Evolutionary conservation across 306 rosid species (phyloP).

Genomic region (Begonia fuchsioides): DNA sequence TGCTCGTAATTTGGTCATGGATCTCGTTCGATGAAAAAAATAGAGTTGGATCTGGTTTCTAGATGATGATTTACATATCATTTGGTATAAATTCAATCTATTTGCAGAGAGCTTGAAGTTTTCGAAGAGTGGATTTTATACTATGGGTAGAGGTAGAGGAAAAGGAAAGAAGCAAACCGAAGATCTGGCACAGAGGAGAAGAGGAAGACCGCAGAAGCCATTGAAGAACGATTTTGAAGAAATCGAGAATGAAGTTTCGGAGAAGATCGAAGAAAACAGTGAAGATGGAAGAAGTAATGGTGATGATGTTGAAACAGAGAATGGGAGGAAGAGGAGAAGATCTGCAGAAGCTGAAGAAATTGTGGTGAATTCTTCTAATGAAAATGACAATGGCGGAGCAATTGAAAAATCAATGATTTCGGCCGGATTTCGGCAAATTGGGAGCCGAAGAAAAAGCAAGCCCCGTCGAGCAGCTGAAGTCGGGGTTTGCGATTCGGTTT

Average conservation of each 20-base stretch:
- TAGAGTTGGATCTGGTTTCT: too few relatives aligned
- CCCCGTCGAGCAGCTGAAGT: slow-evolving; percentile 92
- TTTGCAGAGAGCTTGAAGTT: neutral
- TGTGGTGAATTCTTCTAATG: slow-evolving; percentile 20
- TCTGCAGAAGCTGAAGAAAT: slow-evolving; percentile 25
- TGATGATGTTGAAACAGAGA: slow-evolving; percentile 27
- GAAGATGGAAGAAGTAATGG: slow-evolving; percentile 10
- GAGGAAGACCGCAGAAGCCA: neutral
- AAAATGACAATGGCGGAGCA: slow-evolving; percentile 21
- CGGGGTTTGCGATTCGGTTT: slow-evolving; percentile 21
- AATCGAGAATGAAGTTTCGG: neutral
- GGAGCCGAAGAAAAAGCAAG: slow-evolving; percentile 77
- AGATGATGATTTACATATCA: too few relatives aligned
- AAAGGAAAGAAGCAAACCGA: slow-evolving; percentile 1
- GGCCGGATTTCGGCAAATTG: slow-evolving; percentile 59
- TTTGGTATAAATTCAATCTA: neutral
- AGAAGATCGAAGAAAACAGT: neutral
- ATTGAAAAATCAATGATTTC: slow-evolving; percentile 29
- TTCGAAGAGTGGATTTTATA: neutral
- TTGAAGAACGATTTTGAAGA: neutral
- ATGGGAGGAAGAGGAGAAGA: slow-evolving; percentile 41
- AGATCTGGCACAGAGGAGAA: neutral
- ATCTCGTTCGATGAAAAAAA: too few relatives aligned
- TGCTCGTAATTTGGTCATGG: too few relatives aligned
- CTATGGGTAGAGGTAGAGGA: neutral